Base-by-base conservation (phyloP, 23 red algal genomes). In the Agarophyton chilense region DNA sequence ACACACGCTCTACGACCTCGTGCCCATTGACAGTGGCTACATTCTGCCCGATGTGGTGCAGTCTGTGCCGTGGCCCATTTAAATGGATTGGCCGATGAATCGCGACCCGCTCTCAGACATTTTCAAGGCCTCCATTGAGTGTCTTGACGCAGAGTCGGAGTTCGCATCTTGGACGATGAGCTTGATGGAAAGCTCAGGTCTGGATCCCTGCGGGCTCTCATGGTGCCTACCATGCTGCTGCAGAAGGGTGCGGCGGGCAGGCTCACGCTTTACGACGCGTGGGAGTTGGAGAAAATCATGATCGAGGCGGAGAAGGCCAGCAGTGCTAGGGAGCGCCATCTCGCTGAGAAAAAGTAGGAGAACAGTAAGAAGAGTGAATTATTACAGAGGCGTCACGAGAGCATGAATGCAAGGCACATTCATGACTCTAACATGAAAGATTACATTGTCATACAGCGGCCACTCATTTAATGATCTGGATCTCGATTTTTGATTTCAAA, bases 11-110 rank as follows among this genome's bases (percentile, higher is more conserved):
- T 92, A 92, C 54, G 63, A 94, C 10, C 79, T 99, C 8, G 90
- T 96, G n/a, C 92, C 97, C 4, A 99, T 99, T 75, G 97, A 99
- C 55, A 93, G 96, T 64, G 97, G 89, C 0, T 99, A 94, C 61
- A 96, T 94, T 52, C 32, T 99, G 60, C 93, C 93, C 5, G 82
- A 87, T 87, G 39, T 64, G 17, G 80, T 99, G 44, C 91, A 85
- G 19, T 84, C 86, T 47, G 70, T 89, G 65, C 97, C 97, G 51
- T 95, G 97, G 93, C 87, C 97, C 50, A 77, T 93, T 25, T 99
- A 93, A 93, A 99, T 99, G 97, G 97, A 99, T 63, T 99, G 97
- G 97, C 90, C 97, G n/a, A 88, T 92, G 78, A 74, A 90, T 10
- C 53, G 80, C 4, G 74, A 99, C 40, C 88, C 97, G 24, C 49